A percentile compares a stretch with the other conserved stretches of the same genome.
Conservation (phyloP, 2,329 filamentous ascomycete species). For the Parascedosporium putredinis region DNA sequence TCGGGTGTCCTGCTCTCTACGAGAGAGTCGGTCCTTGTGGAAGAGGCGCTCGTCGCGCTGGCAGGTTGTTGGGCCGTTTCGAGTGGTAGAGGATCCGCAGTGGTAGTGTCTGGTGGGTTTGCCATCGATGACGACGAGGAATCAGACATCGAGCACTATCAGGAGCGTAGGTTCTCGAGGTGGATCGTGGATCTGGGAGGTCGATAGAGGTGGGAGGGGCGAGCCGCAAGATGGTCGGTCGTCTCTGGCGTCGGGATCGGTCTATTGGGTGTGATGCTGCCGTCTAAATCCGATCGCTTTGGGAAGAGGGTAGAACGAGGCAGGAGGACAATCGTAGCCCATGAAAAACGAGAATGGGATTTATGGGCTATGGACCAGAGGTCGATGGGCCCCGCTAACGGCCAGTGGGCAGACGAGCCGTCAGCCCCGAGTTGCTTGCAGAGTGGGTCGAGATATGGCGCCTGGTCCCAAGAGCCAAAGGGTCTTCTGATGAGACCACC, state of each 20-base stretch:
- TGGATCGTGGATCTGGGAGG: too few relatives aligned
- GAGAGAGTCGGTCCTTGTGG: background rate
- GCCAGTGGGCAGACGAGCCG: too few relatives aligned
- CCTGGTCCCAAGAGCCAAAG: background rate
- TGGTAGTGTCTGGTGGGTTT: conserved; percentile 3
- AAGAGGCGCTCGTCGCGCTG: background rate
- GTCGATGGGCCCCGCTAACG: too few relatives aligned
- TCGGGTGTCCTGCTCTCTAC: background rate
- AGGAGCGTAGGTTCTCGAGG: too few relatives aligned
- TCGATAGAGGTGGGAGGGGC: too few relatives aligned
- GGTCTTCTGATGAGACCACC: background rate
- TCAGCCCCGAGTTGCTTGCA: background rate
- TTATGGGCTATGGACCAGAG: too few relatives aligned
- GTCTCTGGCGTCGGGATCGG: too few relatives aligned
- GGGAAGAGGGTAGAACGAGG: too few relatives aligned
- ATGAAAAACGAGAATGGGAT: background rate
- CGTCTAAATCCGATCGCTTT: too few relatives aligned
- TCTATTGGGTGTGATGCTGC: too few relatives aligned
- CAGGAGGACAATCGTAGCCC: too few relatives aligned
- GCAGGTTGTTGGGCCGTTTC: background rate
- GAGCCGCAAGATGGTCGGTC: too few relatives aligned
- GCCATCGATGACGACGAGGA: conserved; percentile 3
- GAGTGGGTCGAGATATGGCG: conserved; percentile 2
- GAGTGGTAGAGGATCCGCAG: background rate
- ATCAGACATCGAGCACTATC: conserved; percentile 4